Evolutionary conservation across 2,329 filamentous ascomycete genomes (phyloP).

Genomic region (Aspergillus pseudonomiae): DNA sequence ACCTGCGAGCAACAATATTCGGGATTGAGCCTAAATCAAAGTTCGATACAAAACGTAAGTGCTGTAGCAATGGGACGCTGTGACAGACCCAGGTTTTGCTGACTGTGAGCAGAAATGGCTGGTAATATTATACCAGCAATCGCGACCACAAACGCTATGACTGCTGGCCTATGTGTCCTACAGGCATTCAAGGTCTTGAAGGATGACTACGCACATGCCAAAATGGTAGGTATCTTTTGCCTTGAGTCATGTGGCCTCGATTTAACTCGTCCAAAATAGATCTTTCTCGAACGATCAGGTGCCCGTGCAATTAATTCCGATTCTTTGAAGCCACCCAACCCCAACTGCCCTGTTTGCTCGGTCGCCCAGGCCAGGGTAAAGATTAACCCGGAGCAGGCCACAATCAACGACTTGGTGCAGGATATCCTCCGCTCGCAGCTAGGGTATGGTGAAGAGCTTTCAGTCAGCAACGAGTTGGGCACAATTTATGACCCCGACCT

Average conservation of each 20-base stretch:
- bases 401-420: slow-evolving; percentile 77
- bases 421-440: slow-evolving; percentile 70
- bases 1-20: slow-evolving; percentile 86
- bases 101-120: slow-evolving; percentile 73
- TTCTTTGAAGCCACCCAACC: slow-evolving; percentile 67
- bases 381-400: slow-evolving; percentile 72
- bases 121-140: slow-evolving; percentile 99
- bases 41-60: slow-evolving; percentile 83
- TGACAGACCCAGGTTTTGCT: slow-evolving; percentile 3
- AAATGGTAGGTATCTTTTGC: slow-evolving; percentile 61
- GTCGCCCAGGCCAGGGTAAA: slow-evolving; percentile 68
- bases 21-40: slow-evolving; percentile 85
- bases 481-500: slow-evolving; percentile 90
- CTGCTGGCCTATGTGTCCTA: slow-evolving; percentile 86
- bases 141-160: slow-evolving; percentile 96
- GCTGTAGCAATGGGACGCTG: not conserved
- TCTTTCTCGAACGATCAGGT: slow-evolving; percentile 74
- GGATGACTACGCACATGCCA: slow-evolving; percentile 69
- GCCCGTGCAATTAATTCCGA: slow-evolving; percentile 63
- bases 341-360: slow-evolving; percentile 80
- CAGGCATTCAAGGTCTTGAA: slow-evolving; percentile 89
- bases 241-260: not conserved
- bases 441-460: slow-evolving; percentile 80
- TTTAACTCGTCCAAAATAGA: slow-evolving; percentile 42
- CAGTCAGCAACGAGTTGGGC: slow-evolving; percentile 71